Evolutionary conservation across 306 rosid genomes (phyloP).

Genomic region (Acacia crassicarpa): DNA sequence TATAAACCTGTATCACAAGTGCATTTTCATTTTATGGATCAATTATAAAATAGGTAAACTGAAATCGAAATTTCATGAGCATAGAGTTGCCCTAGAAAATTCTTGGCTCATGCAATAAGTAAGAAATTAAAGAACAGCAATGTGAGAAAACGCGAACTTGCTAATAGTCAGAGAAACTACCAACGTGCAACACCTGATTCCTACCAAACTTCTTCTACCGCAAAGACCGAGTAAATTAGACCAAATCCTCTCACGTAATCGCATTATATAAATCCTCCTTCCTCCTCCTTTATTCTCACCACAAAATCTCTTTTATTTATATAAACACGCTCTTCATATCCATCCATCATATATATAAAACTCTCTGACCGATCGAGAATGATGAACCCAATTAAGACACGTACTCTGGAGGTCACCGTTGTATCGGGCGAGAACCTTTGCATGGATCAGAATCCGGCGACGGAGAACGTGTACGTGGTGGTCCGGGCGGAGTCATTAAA

Average conservation of each 20-base stretch:
- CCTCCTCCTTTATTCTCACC: neutral
- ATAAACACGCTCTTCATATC: neutral
- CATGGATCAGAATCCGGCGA: constrained; percentile 30
- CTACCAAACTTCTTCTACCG: neutral
- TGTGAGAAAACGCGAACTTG: neutral
- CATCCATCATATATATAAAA: neutral
- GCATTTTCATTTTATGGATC: neutral
- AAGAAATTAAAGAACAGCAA: neutral
- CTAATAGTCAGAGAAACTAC: neutral
- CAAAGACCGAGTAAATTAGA: neutral
- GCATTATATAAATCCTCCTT: neutral
- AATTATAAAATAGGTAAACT: neutral
- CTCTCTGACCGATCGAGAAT: neutral
- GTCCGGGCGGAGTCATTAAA: constrained; percentile 38
- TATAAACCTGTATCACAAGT: neutral
- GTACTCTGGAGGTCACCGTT: constrained; percentile 47
- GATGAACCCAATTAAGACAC: constrained; percentile 3
- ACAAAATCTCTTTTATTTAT: neutral
- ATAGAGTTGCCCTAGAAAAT: neutral
- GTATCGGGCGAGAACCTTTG: constrained; percentile 49
- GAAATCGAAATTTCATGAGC: neutral
- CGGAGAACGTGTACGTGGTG: constrained; percentile 36
- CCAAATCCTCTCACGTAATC: neutral
- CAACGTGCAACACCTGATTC: neutral
- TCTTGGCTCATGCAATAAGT: neutral